These are phyloP conservation scores for Fraxinus nigra DNA, from an alignment of 305 asterid species.

Conservation along the genomic window DNA sequence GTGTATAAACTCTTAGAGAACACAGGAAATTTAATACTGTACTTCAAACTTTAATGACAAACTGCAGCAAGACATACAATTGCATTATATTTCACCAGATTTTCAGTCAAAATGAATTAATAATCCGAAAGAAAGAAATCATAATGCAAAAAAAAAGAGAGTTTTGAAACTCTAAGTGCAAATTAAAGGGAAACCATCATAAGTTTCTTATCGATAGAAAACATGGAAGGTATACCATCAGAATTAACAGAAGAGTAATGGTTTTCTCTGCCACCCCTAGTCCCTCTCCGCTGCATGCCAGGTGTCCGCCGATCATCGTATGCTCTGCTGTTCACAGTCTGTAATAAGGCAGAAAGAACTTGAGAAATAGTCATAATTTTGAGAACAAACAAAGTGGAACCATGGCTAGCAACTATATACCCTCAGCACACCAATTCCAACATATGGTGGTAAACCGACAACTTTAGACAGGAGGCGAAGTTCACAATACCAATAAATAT, in stretches of 20 bases:
- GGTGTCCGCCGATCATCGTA: constrained; percentile 25
- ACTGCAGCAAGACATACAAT: constrained; percentile 1
- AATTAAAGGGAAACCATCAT: not conserved
- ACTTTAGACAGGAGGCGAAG: not conserved
- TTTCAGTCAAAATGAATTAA: not conserved
- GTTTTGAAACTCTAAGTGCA: not conserved
- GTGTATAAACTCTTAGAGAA: not conserved
- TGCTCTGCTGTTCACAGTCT: constrained; percentile 30
- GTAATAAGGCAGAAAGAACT: constrained; percentile 6
- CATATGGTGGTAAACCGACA: not conserved
- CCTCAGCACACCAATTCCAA: not conserved
- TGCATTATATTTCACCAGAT: not conserved
- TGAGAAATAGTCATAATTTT: not conserved
- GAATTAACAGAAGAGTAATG: constrained; percentile 30
- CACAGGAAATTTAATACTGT: not conserved
- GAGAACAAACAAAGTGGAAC: not conserved
- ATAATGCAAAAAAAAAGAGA: not conserved
- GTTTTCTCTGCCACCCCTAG: constrained; percentile 34
- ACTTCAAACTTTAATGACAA: not conserved
- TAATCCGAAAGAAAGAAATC: not conserved
- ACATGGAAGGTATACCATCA: constrained; percentile 32
- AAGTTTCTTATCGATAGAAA: not conserved
- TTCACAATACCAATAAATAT: not conserved
- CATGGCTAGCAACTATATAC: not conserved
- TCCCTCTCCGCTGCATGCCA: constrained; percentile 32